Conservation (phyloP, 2,329 filamentous ascomycete species). For the Epichloe festucae region DNA sequence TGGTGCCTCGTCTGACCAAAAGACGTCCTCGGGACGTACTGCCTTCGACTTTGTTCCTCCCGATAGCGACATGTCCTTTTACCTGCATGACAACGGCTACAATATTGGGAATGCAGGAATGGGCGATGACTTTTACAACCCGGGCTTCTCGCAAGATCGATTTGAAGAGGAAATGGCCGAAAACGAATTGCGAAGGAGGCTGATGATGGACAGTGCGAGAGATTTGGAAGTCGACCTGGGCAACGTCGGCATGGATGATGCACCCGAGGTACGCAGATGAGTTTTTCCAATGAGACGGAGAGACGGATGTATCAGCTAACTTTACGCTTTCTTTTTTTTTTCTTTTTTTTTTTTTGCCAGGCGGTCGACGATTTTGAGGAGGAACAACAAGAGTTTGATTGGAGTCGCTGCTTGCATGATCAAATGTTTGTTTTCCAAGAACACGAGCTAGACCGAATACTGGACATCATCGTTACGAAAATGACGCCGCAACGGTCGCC, state of each 20-base stretch:
- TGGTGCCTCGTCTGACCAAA: slow-evolving; percentile 88
- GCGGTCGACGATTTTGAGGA: slow-evolving; percentile 70
- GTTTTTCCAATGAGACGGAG: not conserved
- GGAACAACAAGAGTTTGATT: slow-evolving; percentile 88
- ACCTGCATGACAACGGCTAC: slow-evolving; percentile 89
- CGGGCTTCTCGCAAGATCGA: slow-evolving; percentile 79
- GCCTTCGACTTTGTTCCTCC: slow-evolving; percentile 93
- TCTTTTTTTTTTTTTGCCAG: slow-evolving; percentile 20
- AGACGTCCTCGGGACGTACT: slow-evolving; percentile 84
- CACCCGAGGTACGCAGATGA: slow-evolving; percentile 58
- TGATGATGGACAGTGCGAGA: slow-evolving; percentile 99
- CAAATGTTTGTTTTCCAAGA: slow-evolving; percentile 99
- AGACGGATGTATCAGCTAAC: slow-evolving; percentile 12
- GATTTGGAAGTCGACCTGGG: slow-evolving; percentile 94
- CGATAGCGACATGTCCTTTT: slow-evolving; percentile 92
- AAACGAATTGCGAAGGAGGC: slow-evolving; percentile 82
- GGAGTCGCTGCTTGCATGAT: slow-evolving; percentile 86
- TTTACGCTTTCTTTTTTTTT: not conserved
- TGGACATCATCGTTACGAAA: slow-evolving; percentile 92
- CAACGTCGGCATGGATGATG: slow-evolving; percentile 90
- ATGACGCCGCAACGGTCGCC: slow-evolving; percentile 95
- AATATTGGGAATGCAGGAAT: slow-evolving; percentile 69
- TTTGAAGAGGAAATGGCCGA: slow-evolving; percentile 98
- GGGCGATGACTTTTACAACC: slow-evolving; percentile 83
- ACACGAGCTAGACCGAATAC: slow-evolving; percentile 75